Evolutionary conservation across 1,139 yeast genomes (phyloP), one percentile per base, ranked within the genome.

Genomic region (Taiozyma sp.): DNA sequence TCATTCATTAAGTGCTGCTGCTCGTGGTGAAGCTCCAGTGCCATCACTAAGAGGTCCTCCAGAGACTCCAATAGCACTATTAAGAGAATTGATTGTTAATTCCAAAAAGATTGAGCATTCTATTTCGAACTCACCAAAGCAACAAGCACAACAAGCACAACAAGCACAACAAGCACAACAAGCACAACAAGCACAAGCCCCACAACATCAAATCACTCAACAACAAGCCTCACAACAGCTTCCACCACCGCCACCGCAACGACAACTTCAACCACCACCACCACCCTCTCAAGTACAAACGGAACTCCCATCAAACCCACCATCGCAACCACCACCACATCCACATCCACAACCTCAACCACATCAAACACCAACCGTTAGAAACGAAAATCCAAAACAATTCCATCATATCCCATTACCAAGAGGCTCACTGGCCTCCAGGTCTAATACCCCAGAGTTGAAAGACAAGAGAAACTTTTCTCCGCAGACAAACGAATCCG

Each of bases 41-140:
- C 80, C 81, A 1, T 66, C 70, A 1, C 68, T 76, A 51, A 68
- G 79, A 57, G 74, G 73, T 12, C 78, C 83, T 3, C 79, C 81
- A 7, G 78, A 73, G 49, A 78, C 80, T 22, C 82, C 84, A 8
- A 64, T 70, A 45, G 67, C 66, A 43, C 65, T 79, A 48, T 63
- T 80, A 44, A 68, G 82, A 55, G 83, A 79, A 54, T 65, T 78
- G 32, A 76, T 78, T 42, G 74, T 75, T 68, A 54, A 69, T 69
- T 40, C 48, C 50, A 51, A 49, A 60, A 23, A 28, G 44, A 32
- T 32, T 32, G 36, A n/a, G 5, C 36, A 32, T 14, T n/a, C 36
- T 14, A 32, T 32, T 32, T 19, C 36, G 14, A 32, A 14, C 14
- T 47, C 12, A 38, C 45, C 29, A 48, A 43, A 27, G 27, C 47